phyloP scores from a whole-genome alignment of 306 rosid genomes.

The Glycine tomentella region DNA sequence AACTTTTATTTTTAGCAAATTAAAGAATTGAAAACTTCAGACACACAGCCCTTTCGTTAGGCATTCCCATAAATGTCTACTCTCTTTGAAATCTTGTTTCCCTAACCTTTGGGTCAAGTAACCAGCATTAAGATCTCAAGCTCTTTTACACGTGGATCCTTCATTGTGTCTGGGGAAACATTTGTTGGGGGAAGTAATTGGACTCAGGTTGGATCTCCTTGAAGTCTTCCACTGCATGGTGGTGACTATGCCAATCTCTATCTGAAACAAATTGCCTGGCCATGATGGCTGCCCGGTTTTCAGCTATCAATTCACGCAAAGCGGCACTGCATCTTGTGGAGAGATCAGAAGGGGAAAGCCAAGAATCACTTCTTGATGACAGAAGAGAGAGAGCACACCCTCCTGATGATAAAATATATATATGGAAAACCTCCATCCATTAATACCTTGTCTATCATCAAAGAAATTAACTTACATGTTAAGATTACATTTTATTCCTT shows the following conservation, averaged over 20 bases:
- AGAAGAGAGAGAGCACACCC: conserved; percentile 99
- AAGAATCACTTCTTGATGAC: conserved; percentile 74
- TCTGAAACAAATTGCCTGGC: conserved; percentile 67
- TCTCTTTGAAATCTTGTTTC: conserved; percentile 32
- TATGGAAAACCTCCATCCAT: conserved; percentile 47
- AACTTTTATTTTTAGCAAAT: conserved; percentile 33
- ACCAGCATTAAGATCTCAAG: neutral
- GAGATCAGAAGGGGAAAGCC: conserved; percentile 71
- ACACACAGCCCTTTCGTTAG: conserved; percentile 34
- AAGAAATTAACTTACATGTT: neutral
- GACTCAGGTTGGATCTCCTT: conserved; percentile 48
- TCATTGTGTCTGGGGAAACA: conserved; percentile 61
- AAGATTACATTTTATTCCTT: too few relatives aligned
- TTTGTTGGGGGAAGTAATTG: conserved; percentile 51
- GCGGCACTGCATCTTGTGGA: conserved; percentile 89
- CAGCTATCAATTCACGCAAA: conserved; percentile 80
- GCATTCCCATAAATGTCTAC: conserved; percentile 56
- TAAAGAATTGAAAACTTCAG: conserved; percentile 40
- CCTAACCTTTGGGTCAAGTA: conserved; percentile 44
- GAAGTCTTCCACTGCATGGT: conserved; percentile 51
- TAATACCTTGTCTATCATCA: conserved; percentile 15
- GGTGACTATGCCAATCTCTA: conserved; percentile 57
- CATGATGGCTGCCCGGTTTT: conserved; percentile 78
- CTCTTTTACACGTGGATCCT: conserved; percentile 32
- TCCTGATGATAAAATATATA: conserved; percentile 44